These are phyloP conservation scores for Penicillium parvum DNA, from an alignment of 495 filamentous ascomycete species.

Conservation along the genomic window DNA sequence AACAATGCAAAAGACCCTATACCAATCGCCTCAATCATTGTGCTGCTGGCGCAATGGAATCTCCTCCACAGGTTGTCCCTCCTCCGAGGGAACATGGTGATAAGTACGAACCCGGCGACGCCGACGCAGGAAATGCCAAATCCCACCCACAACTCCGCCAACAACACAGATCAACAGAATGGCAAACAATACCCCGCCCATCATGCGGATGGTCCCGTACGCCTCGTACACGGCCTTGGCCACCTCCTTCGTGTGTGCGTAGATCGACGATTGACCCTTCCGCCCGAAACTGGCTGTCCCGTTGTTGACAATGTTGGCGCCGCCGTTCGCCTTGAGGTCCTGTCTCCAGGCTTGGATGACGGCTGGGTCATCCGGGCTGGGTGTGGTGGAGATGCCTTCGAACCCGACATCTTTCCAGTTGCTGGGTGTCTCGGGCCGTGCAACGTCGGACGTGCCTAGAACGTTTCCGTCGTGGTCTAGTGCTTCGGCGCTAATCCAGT, in stretches of 20 bases:
- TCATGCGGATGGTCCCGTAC: conserved; percentile 3
- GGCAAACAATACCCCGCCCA: not conserved
- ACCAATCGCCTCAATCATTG: conserved; percentile 1
- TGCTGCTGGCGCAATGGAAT: not conserved
- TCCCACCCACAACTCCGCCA: not conserved
- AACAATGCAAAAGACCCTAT: not conserved
- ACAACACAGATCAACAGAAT: not conserved
- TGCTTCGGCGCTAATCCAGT: conserved; percentile 46
- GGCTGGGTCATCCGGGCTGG: conserved; percentile 12
- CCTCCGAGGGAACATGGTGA: conserved; percentile 7
- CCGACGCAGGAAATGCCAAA: not conserved
- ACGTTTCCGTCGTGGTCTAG: conserved; percentile 15
- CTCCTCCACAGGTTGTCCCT: conserved; percentile 6
- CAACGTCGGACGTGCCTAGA: conserved; percentile 9
- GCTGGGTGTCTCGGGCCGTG: conserved; percentile 13
- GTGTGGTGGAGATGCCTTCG: not conserved
- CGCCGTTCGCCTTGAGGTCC: not conserved
- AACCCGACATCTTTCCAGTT: conserved; percentile 17
- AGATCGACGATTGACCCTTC: too few relatives aligned
- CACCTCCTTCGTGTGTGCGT: conserved; percentile 4
- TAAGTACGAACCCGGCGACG: conserved; percentile 5
- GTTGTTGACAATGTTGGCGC: not conserved
- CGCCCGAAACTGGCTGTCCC: too few relatives aligned
- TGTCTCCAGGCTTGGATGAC: not conserved
- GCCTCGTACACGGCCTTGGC: conserved; percentile 10